A percentile compares a stretch with the other conserved stretches of the same genome.
phyloP scores from a whole-genome alignment of 176 grass and related monocot genomes.

The Urochloa ruziziensis region DNA sequence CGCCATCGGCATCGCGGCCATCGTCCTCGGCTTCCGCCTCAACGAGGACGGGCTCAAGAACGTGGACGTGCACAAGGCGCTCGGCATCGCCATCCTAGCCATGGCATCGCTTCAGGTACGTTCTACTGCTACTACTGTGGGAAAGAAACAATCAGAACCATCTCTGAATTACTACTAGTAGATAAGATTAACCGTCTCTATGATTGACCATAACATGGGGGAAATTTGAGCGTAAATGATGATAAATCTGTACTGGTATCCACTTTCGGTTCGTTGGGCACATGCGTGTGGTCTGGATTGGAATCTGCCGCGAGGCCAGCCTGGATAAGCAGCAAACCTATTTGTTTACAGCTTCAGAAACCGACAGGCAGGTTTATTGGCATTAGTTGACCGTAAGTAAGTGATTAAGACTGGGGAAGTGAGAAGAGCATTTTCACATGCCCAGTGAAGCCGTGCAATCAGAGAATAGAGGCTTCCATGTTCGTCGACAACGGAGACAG shows the following conservation, averaged over 20 bases:
- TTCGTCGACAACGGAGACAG: background rate
- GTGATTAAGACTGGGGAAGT: background rate
- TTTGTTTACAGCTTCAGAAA: background rate
- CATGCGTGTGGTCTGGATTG: background rate
- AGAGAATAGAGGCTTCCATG: background rate
- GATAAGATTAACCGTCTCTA: background rate
- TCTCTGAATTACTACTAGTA: background rate
- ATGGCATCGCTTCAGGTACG: slow-evolving; percentile 69
- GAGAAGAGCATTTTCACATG: background rate
- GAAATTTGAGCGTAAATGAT: background rate
- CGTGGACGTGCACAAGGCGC: slow-evolving; percentile 56
- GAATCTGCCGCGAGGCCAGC: slow-evolving; percentile 1
- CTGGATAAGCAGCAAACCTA: background rate
- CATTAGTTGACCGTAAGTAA: background rate
- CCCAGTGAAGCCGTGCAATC: background rate
- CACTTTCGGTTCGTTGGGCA: background rate
- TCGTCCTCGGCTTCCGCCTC: slow-evolving; percentile 69
- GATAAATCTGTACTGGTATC: background rate
- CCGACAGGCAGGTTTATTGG: background rate
- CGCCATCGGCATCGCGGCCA: slow-evolving; percentile 42
- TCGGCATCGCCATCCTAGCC: slow-evolving; percentile 64
- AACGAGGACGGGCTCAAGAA: slow-evolving; percentile 42
- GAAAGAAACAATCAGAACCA: background rate
- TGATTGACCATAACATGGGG: slow-evolving; percentile 6
- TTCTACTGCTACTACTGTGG: background rate